Base-by-base conservation (phyloP, 306 rosid genomes). In the Cicer pinnatifidum region DNA sequence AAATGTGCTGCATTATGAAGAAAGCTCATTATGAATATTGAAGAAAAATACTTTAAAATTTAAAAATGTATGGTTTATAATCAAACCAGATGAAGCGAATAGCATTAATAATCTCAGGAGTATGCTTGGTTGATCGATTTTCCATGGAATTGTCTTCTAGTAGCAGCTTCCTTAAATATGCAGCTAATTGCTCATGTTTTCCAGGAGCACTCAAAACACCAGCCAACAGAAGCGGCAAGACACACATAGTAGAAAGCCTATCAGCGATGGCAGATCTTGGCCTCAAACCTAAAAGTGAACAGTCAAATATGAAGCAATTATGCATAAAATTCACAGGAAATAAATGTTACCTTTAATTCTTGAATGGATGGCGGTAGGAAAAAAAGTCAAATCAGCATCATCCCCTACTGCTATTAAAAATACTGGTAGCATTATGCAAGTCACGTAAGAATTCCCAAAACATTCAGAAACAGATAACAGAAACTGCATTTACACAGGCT, bases 11-110 rank as follows among this genome's bases (percentile, higher is more conserved):
- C 89, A 88, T 56, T 73, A 67, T 11, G 37, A 71, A 81, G 82
- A 83, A 78, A 41, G 47, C 61, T 70, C 20, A 44, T 48, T 41
- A 74, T 54, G 71, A 15, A 64, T 69, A 81, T 50, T 66, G 72
- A 16, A 56, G 37, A 41, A 47, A 81, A n/a, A 78, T 63, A 73
- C 9, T 11, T 35, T 15, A 65, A 46, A 12, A 67, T 66, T 12
- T 6, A 20, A 75, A 37, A 69, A 50, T 54, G 71, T 59, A 17
- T 47, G 28, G 61, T 17, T 78, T 57, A 67, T 79, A 51, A 75
- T 86, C 90, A 70, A 74, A 94, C 99, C 97, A 94, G 58, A 94
- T 79, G 78, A 94, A 94, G 62, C 95, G 97, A 82, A 94, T 86
- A 67, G 96, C 96, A 82, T 91, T 90, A 78, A 89, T 64, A 67